Conservation (phyloP, 139 green algal genomes). For the Mychonastes homosphaera region DNA sequence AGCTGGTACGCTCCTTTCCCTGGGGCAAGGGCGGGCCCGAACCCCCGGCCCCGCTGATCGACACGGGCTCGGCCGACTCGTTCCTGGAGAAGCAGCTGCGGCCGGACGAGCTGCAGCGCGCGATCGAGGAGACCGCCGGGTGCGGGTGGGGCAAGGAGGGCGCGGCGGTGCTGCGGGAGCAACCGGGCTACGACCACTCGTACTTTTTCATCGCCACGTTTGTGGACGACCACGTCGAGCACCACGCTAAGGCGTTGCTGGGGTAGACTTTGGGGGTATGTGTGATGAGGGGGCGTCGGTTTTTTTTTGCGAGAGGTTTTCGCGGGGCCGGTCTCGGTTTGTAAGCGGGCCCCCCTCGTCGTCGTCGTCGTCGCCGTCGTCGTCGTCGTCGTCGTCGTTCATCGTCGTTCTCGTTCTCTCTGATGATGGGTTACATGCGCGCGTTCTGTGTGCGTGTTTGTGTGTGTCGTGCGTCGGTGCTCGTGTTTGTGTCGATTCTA, state of each 20-base stretch:
- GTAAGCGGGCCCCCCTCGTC: too few species aligned
- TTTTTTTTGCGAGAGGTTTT: too few species aligned
- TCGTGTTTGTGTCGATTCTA: too few species aligned
- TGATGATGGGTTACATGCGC: too few species aligned
- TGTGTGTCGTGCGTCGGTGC: too few species aligned
- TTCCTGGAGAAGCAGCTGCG: conserved; percentile 79
- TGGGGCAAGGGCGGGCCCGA: background rate
- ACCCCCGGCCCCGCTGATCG: conserved; percentile 29
- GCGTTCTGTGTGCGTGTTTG: too few species aligned
- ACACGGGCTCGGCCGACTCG: conserved; percentile 62
- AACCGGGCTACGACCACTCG: conserved; percentile 91
- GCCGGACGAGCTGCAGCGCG: conserved; percentile 46
- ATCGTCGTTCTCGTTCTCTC: too few species aligned
- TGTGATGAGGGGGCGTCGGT: too few species aligned
- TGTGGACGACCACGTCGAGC: conserved; percentile 80
- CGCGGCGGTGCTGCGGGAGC: conserved; percentile 32
- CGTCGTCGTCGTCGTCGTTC: too few species aligned
- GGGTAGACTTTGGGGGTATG: too few species aligned
- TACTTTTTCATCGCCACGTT: conserved; percentile 95
- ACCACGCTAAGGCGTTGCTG: conserved; percentile 68
- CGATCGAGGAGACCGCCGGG: background rate
- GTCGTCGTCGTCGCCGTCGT: too few species aligned
- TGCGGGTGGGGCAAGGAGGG: background rate
- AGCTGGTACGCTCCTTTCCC: conserved; percentile 46
- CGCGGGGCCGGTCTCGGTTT: too few species aligned